Base-by-base conservation (phyloP, 805 yeast species). In the Jamesozyma spencerorum region DNA sequence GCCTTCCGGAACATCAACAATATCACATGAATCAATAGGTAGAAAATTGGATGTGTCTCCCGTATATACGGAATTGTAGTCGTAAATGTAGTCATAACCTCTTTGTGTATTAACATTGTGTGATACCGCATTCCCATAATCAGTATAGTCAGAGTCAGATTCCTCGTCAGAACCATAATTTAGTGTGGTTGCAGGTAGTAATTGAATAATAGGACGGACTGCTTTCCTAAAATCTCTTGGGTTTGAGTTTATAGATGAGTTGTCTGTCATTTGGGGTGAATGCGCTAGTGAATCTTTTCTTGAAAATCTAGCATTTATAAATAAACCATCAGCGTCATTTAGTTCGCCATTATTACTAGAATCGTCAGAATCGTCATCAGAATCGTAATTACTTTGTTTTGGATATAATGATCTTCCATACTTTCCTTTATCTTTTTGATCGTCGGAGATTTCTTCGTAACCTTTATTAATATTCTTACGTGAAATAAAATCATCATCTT, bases 181-280 rank as follows among this genome's bases (percentile, higher is more conserved):
- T 41, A 90, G 71, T 0, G 85, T 78, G 0, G 97, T 87, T 2
- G 96, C 79, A 2, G 97, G 97, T 39, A 90, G 64, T 34, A 77
- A 68, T 29, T 85, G 86, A 47, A 88, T 87, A 10, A 85, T 82
- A 34, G 74, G 72, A 46, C 58, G 55, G 44, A 51, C 15, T 5
- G 43, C 36, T n/a, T 30, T 27, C 27, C 43, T 48, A 5, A 44
- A 38, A 8, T 37, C 37, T 13, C 42, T 34, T 8, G 51, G 43
- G 18, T 18, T 20, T 2, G 62, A 54, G 7, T 45, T 46, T 12
- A 50, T 38, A 2, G 62, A 57, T 0, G 62, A 52, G 15, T 36
- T 49, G 34, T 54, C 60, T 1, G 60, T 49, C 3, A 47, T 29
- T 4, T 27, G 34, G 28, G 62, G 49, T 7, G 58, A 51, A 38